phyloP scores from a whole-genome alignment of 345 rosid genomes.

The Aurinia saxatilis region DNA sequence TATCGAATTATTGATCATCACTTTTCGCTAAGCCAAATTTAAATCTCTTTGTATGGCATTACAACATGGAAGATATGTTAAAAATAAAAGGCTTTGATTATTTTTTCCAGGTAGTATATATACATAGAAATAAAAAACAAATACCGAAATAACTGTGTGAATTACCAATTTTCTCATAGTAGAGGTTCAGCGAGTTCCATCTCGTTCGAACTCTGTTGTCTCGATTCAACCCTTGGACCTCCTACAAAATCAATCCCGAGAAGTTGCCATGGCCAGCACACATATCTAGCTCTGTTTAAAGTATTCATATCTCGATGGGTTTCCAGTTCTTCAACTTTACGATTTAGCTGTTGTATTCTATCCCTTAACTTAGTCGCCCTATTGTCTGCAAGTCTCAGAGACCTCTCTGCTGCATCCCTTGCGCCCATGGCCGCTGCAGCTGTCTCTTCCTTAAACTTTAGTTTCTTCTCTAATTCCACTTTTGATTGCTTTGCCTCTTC shows the following conservation, averaged over 20 bases:
- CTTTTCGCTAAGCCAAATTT: not conserved
- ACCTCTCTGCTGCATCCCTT: constrained; percentile 97
- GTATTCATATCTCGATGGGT: constrained; percentile 50
- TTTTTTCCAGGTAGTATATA: constrained; percentile 9
- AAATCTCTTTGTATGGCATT: not conserved
- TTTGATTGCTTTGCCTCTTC: constrained; percentile 76
- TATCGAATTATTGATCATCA: constrained; percentile 13
- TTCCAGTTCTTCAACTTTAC: constrained; percentile 77
- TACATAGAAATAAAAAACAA: constrained; percentile 7
- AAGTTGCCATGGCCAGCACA: constrained; percentile 99
- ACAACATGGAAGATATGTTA: constrained; percentile 6
- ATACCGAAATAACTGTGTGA: not conserved
- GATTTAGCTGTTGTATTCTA: constrained; percentile 81
- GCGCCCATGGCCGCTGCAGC: constrained; percentile 98
- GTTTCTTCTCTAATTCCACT: constrained; percentile 77
- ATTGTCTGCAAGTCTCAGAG: constrained; percentile 73
- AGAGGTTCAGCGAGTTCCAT: constrained; percentile 99
- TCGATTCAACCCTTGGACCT: constrained; percentile 32
- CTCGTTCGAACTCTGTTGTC: constrained; percentile 59
- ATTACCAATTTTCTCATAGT: constrained; percentile 35
- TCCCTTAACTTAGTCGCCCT: constrained; percentile 91
- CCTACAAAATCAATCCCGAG: constrained; percentile 94
- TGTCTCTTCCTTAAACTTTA: constrained; percentile 92
- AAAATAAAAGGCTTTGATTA: not conserved
- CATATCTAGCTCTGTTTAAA: constrained; percentile 57